These are phyloP conservation scores for Chlorella sp. DNA, from an alignment of 139 green algal genomes.

Conservation along the genomic window DNA sequence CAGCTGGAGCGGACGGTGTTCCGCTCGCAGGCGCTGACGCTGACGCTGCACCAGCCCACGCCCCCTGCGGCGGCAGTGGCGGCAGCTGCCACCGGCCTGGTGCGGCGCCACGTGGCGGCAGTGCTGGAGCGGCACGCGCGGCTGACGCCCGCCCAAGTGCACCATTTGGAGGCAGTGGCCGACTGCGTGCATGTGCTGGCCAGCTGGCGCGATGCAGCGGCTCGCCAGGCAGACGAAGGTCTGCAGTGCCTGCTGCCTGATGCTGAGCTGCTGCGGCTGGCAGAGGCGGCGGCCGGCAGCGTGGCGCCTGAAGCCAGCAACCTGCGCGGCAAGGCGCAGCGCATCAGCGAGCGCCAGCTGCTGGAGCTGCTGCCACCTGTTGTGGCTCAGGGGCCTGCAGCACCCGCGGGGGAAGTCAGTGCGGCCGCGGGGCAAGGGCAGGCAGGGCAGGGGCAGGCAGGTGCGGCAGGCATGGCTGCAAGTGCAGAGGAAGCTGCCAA, in stretches of 20 bases:
- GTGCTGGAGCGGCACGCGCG: neutral
- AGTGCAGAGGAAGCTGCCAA: no score
- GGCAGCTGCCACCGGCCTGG: neutral
- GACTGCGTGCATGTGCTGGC: conserved; percentile 60
- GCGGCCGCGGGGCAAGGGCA: neutral
- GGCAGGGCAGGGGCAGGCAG: neutral
- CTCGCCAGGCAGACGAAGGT: conserved; percentile 47
- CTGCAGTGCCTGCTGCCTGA: conserved; percentile 56
- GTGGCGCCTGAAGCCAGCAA: neutral
- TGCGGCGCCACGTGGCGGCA: neutral
- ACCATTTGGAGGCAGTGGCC: conserved; percentile 3
- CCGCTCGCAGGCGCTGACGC: conserved; percentile 41
- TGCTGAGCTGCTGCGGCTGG: conserved; percentile 42
- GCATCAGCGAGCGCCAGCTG: neutral
- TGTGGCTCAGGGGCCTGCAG: neutral
- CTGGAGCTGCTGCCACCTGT: conserved; percentile 1
- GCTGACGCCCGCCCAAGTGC: conserved; percentile 19
- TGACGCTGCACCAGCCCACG: conserved; percentile 37
- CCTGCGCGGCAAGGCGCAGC: neutral
- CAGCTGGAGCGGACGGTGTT: conserved; percentile 23
- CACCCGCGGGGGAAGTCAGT: no score
- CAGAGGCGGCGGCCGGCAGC: neutral
- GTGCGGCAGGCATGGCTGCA: neutral
- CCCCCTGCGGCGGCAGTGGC: conserved; percentile 13
- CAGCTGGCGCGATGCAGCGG: conserved; percentile 60